phyloP scores from a whole-genome alignment of 2,329 filamentous ascomycete genomes.

The Xylaria multiplex region DNA sequence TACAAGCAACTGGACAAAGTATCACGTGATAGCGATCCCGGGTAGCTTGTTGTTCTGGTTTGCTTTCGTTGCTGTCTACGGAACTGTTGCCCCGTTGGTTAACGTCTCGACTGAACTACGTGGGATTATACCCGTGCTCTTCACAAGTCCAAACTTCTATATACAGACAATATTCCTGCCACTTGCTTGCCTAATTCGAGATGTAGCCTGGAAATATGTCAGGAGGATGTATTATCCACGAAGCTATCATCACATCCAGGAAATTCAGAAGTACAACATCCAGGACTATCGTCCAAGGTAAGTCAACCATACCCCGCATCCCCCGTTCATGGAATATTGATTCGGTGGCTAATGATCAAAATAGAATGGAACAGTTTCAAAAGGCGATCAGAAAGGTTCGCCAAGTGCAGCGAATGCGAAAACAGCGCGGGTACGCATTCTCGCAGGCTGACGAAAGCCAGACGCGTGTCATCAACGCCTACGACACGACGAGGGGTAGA shows the following conservation, averaged over 20 bases:
- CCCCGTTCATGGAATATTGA: constrained; percentile 32
- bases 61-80: constrained; percentile 88
- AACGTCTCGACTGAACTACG: constrained; percentile 84
- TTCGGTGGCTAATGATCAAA: constrained; percentile 37
- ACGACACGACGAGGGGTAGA: constrained; percentile 93
- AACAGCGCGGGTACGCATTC: constrained; percentile 98
- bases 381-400: constrained; percentile 98
- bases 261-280: constrained; percentile 99
- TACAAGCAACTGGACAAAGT: constrained; percentile 99
- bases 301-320: constrained; percentile 45
- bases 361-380: constrained; percentile 98
- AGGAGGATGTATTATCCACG: constrained; percentile 98
- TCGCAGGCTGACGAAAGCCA: constrained; percentile 97
- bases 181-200: constrained; percentile 82
- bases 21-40: constrained; percentile 93
- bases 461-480: constrained; percentile 93
- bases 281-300: constrained; percentile 97
- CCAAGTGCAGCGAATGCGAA: constrained; percentile 98
- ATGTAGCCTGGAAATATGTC: constrained; percentile 96
- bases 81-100: constrained; percentile 82
- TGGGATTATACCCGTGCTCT: constrained; percentile 83
- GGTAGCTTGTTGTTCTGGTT: constrained; percentile 94
- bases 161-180: constrained; percentile 85
- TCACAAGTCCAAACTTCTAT: constrained; percentile 88
- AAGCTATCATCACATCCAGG: constrained; percentile 97